Evolutionary conservation across 176 grass and related monocot genomes (phyloP).

Genomic region (Zea mays): DNA sequence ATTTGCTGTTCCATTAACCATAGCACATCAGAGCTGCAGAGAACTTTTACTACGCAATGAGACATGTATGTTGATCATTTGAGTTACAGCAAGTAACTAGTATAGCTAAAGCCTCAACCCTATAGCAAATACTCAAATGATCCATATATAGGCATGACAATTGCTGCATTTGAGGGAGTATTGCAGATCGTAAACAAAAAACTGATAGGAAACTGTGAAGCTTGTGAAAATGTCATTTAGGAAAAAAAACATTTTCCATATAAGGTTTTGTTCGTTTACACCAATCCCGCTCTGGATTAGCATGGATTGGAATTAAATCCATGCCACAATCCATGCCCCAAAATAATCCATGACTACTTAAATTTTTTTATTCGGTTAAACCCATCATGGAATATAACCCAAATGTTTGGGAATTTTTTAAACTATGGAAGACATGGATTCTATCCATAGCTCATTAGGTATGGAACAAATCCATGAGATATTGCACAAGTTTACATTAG

Average conservation of each 20-base stretch:
- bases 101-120: not conserved
- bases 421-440: too few relatives aligned
- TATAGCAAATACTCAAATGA: not conserved
- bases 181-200: not conserved
- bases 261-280: too few relatives aligned
- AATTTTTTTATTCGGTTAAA: too few relatives aligned
- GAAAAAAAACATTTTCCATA: not conserved
- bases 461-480: too few relatives aligned
- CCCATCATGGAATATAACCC: too few relatives aligned
- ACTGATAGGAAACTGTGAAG: not conserved
- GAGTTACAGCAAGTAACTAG: not conserved
- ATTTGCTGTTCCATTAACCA: not conserved
- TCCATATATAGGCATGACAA: not conserved
- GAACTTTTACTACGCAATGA: not conserved
- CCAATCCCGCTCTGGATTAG: too few relatives aligned
- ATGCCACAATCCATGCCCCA: too few relatives aligned
- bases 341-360: too few relatives aligned
- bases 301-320: too few relatives aligned
- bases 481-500: too few relatives aligned
- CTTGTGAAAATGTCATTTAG: not conserved
- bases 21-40: not conserved
- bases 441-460: too few relatives aligned
- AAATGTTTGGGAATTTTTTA: too few relatives aligned
- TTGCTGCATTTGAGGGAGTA: not conserved
- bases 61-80: constrained; percentile 9